phyloP scores from a whole-genome alignment of 2,329 filamentous ascomycete species.

The Alternaria gansuensis region DNA sequence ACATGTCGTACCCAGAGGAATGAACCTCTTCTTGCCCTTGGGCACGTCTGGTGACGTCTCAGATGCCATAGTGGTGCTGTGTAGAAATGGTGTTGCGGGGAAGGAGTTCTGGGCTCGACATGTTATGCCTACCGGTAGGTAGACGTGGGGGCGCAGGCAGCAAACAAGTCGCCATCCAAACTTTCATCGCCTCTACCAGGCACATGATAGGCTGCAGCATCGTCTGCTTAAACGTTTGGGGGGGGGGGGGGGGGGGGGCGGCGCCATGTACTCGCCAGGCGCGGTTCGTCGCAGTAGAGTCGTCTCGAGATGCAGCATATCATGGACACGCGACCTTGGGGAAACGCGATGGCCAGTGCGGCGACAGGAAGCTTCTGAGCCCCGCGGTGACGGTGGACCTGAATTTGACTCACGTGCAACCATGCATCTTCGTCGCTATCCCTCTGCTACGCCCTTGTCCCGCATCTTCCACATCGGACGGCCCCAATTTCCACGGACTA shows the following conservation, averaged over 20 bases:
- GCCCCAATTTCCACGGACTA: constrained; percentile 28
- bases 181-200: neutral
- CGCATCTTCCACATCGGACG: constrained; percentile 39
- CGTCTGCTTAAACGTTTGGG: neutral
- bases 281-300: neutral
- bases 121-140: constrained; percentile 6
- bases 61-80: constrained; percentile 38
- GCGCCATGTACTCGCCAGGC: neutral
- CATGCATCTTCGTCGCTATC: constrained; percentile 35
- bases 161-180: constrained; percentile 24
- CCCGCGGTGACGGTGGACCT: constrained; percentile 39
- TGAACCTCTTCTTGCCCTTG: constrained; percentile 48
- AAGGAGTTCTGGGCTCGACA: constrained; percentile 12
- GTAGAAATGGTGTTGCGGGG: constrained; percentile 25
- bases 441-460: constrained; percentile 32
- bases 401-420: constrained; percentile 47
- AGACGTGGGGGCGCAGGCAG: constrained; percentile 31
- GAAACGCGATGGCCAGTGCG: constrained; percentile 34
- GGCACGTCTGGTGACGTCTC: constrained; percentile 45
- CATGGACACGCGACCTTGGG: constrained; percentile 15
- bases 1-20: constrained; percentile 48
- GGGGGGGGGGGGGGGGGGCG: no score
- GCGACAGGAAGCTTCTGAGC: constrained; percentile 23
- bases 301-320: constrained; percentile 6
- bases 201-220: constrained; percentile 6